phyloP scores from a whole-genome alignment of 164 flowering plant genomes.

The Vitis cinerea region DNA sequence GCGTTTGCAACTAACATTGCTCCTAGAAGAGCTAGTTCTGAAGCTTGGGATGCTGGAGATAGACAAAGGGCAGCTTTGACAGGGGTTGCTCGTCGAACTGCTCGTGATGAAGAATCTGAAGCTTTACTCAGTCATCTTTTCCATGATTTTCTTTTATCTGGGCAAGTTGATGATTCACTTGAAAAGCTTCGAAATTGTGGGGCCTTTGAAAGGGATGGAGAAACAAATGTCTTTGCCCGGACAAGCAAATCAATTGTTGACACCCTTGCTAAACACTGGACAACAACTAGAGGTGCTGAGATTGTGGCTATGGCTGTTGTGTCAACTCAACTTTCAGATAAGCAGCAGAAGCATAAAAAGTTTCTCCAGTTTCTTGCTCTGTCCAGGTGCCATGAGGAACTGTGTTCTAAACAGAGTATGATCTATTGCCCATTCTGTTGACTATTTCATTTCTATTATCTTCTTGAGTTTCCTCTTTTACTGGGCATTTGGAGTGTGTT shows the following conservation, averaged over 20 bases:
- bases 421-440: constrained; percentile 2
- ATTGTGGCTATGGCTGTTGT: constrained; percentile 70
- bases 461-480: background rate
- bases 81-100: constrained; percentile 54
- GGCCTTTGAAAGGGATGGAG: constrained; percentile 91
- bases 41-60: constrained; percentile 68
- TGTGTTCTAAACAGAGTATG: constrained; percentile 82
- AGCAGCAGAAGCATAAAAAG: constrained; percentile 82
- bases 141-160: constrained; percentile 75
- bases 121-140: constrained; percentile 77
- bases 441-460: background rate
- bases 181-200: constrained; percentile 69
- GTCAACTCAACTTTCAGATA: constrained; percentile 79
- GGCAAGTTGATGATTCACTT: constrained; percentile 58
- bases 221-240: constrained; percentile 75
- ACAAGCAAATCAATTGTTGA: constrained; percentile 88
- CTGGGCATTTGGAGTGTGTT: background rate
- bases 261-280: constrained; percentile 95
- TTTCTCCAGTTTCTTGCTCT: constrained; percentile 93
- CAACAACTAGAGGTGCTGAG: constrained; percentile 93
- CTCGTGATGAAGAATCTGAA: constrained; percentile 90
- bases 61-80: constrained; percentile 43
- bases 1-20: constrained; percentile 49
- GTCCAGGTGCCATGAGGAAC: constrained; percentile 93
- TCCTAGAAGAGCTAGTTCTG: constrained; percentile 78